Base-by-base conservation (phyloP, 2,329 filamentous ascomycete species). In the Penicillium sp. region DNA sequence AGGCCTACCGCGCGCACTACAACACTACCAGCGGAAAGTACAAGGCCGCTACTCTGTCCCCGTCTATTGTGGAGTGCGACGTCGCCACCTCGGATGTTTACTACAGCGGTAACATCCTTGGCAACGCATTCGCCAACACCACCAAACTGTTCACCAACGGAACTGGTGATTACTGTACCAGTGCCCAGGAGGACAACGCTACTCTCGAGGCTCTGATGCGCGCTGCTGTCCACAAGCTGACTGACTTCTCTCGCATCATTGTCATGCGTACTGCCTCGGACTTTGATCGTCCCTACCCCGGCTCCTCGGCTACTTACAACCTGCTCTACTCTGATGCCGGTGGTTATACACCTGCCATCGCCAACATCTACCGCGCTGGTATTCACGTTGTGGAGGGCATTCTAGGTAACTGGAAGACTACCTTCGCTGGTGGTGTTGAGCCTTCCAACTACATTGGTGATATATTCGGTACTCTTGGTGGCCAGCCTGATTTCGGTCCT, bases 121-220 rank as follows among this genome's bases (percentile, higher is more conserved):
- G 83, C 10, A 80, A 84, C 46, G 83, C 84, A 0, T 91, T 91
- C 67, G 86, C 85, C 64, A 86, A 88, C 61, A 88, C 83, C 21
- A 88, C 86, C 3, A 73, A 64, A 0, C 66, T 88, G 0, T 84
- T 86, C 75, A 91, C 88, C 2, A 90, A 90, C 66, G 87, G 87
- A 3, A 84, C 82, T 0, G 87, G 85, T 0, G 72, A 80, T 6
- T 91, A 91, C 75, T 91, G 88, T 76, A 85, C 87, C 73, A 88
- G 83, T 1, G 88, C 88, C 0, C 88, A 91, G 70, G 89, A 91
- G 72, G 88, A 91, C 69, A 90, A 87, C 65, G 88, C 88, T 0
- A 83, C 83, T 0, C 81, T 91, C 1, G 87, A 88, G 64, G 87
- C 83, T 5, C 75, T 91, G 27, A 72, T 90, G 21, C 82, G 88